These are phyloP conservation scores for Vickermania spadyakhi DNA, from an alignment of 208 protist species.

Conservation along the genomic window DNA sequence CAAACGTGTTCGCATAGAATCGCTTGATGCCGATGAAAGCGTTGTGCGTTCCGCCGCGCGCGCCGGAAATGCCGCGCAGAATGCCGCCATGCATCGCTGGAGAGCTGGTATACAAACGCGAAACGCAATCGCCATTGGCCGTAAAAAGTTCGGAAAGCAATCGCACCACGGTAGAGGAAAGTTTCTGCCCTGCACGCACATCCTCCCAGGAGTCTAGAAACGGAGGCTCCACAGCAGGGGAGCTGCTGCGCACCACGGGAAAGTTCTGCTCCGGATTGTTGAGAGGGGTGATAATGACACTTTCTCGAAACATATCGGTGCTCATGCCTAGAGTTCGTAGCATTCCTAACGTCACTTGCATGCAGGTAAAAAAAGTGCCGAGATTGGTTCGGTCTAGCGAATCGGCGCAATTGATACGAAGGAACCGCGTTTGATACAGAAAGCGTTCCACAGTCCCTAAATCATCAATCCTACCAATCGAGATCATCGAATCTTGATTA, in stretches of 20 bases:
- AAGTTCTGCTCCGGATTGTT: too few species aligned
- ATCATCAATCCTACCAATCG: slow-evolving; percentile 44
- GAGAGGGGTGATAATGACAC: too few species aligned
- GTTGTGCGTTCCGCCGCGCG: slow-evolving; percentile 51
- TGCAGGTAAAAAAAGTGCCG: slow-evolving; percentile 84
- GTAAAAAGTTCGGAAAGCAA: slow-evolving; percentile 67
- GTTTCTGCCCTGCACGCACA: slow-evolving; percentile 32
- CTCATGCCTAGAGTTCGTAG: slow-evolving; percentile 50
- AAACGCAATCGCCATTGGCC: slow-evolving; percentile 84
- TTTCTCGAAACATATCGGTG: too few species aligned
- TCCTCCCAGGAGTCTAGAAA: slow-evolving; percentile 70
- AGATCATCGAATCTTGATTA: slow-evolving; percentile 47
- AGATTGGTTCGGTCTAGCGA: slow-evolving; percentile 93
- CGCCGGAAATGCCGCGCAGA: slow-evolving; percentile 70
- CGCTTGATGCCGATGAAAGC: slow-evolving; percentile 79
- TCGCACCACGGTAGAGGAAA: slow-evolving; percentile 40
- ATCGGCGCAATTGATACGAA: slow-evolving; percentile 92
- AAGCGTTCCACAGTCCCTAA: slow-evolving; percentile 33
- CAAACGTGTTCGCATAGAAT: slow-evolving; percentile 78
- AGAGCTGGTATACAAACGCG: slow-evolving; percentile 89
- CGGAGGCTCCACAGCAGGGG: slow-evolving; percentile 22
- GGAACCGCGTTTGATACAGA: slow-evolving; percentile 60
- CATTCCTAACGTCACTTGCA: slow-evolving; percentile 78
- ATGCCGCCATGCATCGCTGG: slow-evolving; percentile 89
- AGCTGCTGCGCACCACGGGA: too few species aligned